A percentile compares a stretch with the other conserved stretches of the same genome.
phyloP scores from a whole-genome alignment of 148 eudicot species.

The Camellia sinensis region DNA sequence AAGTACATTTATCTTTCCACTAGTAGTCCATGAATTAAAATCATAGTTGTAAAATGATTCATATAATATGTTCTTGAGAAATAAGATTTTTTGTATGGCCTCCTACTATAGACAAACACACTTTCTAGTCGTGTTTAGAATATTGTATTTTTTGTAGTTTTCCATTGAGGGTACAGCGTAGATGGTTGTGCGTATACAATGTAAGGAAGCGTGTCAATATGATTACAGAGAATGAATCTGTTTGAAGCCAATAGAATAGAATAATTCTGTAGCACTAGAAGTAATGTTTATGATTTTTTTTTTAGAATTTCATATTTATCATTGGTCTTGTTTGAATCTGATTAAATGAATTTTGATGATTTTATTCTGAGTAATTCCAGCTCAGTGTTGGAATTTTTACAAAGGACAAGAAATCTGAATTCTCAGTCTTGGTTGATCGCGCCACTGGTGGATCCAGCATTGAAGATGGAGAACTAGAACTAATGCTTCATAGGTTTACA shows the following conservation, averaged over 20 bases:
- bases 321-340: not conserved
- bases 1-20: too few relatives aligned
- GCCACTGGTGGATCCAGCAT: conserved; percentile 87
- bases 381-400: conserved; percentile 71
- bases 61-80: too few relatives aligned
- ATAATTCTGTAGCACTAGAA: not conserved
- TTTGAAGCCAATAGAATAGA: conserved; percentile 5
- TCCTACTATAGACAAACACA: not conserved
- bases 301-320: not conserved
- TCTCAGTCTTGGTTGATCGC: conserved; percentile 87
- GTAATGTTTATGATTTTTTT: not conserved
- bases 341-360: not conserved
- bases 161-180: not conserved
- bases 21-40: too few relatives aligned
- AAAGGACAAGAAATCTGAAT: conserved; percentile 58
- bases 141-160: not conserved
- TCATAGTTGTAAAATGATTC: too few relatives aligned
- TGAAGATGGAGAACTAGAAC: conserved; percentile 73
- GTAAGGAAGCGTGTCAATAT: conserved; percentile 1
- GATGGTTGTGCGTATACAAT: not conserved
- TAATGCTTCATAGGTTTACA: conserved; percentile 81
- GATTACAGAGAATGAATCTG: not conserved
- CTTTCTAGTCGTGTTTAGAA: not conserved
- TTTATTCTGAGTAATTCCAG: conserved; percentile 31
- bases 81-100: too few relatives aligned